These are phyloP conservation scores for Rheum nobile DNA, from an alignment of 148 eudicot genomes.

Conservation along the genomic window DNA sequence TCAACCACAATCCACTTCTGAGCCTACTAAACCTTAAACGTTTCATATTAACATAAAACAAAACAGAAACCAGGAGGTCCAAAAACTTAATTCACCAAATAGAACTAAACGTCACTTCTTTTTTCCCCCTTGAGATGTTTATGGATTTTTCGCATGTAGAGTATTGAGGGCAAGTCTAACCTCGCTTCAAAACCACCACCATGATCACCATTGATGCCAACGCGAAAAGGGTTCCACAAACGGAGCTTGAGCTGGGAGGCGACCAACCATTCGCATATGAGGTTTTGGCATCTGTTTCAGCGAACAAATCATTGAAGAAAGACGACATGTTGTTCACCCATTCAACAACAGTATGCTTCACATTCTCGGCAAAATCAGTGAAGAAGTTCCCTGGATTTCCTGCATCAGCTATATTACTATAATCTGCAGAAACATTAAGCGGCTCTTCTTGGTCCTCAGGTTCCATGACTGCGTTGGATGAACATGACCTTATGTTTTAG, in stretches of 20 bases:
- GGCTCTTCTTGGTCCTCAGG: constrained; percentile 6
- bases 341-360: constrained; percentile 36
- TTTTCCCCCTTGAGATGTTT: background rate
- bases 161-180: background rate
- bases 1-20: background rate
- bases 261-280: constrained; percentile 1
- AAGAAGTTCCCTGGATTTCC: constrained; percentile 18
- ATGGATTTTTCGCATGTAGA: background rate
- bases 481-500: background rate
- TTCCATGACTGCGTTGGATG: constrained; percentile 12
- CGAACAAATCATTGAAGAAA: constrained; percentile 37
- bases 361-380: constrained; percentile 22
- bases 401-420: constrained; percentile 8
- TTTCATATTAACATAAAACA: background rate
- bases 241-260: constrained; percentile 11
- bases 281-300: constrained; percentile 10
- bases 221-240: constrained; percentile 48
- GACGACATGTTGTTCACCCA: constrained; percentile 49
- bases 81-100: background rate
- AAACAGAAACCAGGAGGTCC: background rate
- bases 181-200: constrained; percentile 6
- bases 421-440: constrained; percentile 9
- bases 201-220: constrained; percentile 46
- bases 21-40: background rate
- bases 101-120: background rate